Percentiles rank a stretch among this genome's conserved stretches.
phyloP scores from a whole-genome alignment of 2,329 filamentous ascomycete species.

The Colletotrichum neosansevieriae region DNA sequence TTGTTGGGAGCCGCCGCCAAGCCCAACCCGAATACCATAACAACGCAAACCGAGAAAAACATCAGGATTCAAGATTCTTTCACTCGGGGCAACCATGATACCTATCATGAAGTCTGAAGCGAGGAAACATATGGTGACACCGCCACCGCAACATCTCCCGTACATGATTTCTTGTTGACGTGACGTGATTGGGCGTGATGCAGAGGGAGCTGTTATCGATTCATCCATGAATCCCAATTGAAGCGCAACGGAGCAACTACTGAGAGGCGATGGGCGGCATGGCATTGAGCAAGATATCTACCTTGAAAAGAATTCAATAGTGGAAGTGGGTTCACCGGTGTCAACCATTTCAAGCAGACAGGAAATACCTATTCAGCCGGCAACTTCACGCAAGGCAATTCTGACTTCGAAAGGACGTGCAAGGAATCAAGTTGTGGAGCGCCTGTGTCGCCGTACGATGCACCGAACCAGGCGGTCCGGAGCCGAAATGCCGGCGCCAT shows the following conservation, averaged over 20 bases:
- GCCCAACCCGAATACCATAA: neutral
- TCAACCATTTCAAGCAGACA: no score
- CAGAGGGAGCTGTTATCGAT: no score
- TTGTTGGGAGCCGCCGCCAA: slow-evolving; percentile 26
- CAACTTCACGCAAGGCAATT: no score
- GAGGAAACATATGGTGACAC: neutral
- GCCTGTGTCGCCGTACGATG: neutral
- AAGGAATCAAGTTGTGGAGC: no score
- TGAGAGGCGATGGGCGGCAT: no score
- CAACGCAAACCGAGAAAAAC: neutral
- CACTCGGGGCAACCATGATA: neutral
- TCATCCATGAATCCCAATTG: no score
- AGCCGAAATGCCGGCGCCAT: slow-evolving; percentile 33
- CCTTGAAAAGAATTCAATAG: no score
- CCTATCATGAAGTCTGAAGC: neutral
- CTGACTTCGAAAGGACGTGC: no score
- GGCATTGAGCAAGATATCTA: no score
- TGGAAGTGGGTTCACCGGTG: no score
- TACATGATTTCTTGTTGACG: slow-evolving; percentile 1
- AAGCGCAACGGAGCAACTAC: neutral
- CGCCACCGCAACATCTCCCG: neutral
- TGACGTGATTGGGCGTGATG: neutral
- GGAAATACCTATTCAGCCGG: no score
- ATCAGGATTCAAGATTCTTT: neutral
- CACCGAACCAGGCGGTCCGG: slow-evolving; percentile 5